These are phyloP conservation scores for Apiospora saccharicola DNA, from an alignment of 2,329 filamentous ascomycete species.

Conservation along the genomic window DNA sequence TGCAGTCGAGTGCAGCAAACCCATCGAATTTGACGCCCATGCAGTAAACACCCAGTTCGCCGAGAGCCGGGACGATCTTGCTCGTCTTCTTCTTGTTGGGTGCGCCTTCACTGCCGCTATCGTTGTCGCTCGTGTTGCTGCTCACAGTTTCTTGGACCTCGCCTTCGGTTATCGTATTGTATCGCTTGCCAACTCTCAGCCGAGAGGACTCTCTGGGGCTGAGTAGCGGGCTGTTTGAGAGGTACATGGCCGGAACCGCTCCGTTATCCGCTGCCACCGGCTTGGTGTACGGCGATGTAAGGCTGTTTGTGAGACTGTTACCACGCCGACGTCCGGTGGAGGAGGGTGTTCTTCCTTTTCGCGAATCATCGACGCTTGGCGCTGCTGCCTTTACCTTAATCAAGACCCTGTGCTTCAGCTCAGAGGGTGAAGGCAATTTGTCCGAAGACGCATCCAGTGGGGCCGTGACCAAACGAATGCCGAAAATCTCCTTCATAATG, in stretches of 20 bases:
- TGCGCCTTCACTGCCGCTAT: constrained; percentile 69
- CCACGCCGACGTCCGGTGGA: constrained; percentile 60
- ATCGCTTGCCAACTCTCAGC: constrained; percentile 58
- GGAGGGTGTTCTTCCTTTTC: constrained; percentile 47
- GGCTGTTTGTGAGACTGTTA: constrained; percentile 75
- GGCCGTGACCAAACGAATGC: constrained; percentile 77
- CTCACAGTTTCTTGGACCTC: constrained; percentile 62
- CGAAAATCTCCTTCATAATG: constrained; percentile 86
- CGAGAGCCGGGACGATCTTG: constrained; percentile 86
- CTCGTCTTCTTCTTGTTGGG: constrained; percentile 70
- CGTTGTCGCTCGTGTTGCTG: constrained; percentile 80
- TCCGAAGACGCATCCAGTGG: constrained; percentile 73
- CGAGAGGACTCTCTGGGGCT: constrained; percentile 59
- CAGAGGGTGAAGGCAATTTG: constrained; percentile 82
- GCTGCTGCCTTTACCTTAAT: constrained; percentile 90
- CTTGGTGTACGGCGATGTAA: constrained; percentile 75
- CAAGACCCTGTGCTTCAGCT: constrained; percentile 82
- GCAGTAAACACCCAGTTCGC: constrained; percentile 82
- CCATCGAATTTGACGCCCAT: constrained; percentile 81
- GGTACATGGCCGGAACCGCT: constrained; percentile 51
- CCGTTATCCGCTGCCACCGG: constrained; percentile 67
- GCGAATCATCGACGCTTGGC: constrained; percentile 45
- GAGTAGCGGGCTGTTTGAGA: constrained; percentile 63
- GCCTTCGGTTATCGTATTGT: constrained; percentile 65
- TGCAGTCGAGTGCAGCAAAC: constrained; percentile 80